A percentile compares a stretch with the other conserved stretches of the same genome.
These are phyloP conservation scores for Ascochyta lentis DNA, from an alignment of 2,329 filamentous ascomycete genomes.

Conservation along the genomic window DNA sequence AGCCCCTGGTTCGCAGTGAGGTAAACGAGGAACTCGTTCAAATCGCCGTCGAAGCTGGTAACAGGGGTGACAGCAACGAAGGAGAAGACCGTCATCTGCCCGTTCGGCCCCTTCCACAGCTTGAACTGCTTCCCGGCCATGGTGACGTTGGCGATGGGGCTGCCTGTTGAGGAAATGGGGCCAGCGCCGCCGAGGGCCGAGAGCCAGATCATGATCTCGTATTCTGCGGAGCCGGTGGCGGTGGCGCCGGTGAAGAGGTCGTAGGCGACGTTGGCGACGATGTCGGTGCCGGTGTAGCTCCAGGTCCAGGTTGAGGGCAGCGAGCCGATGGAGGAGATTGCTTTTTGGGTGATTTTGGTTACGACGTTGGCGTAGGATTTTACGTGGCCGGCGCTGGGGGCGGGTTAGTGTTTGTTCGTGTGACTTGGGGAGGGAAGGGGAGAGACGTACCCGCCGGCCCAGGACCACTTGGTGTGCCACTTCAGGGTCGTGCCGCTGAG, in stretches of 20 bases:
- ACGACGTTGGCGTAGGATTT: slow-evolving; percentile 56
- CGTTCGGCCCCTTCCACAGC: slow-evolving; percentile 67
- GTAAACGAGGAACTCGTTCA: slow-evolving; percentile 65
- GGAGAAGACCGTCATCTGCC: slow-evolving; percentile 65
- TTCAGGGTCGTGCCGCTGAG: slow-evolving; percentile 47
- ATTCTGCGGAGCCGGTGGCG: slow-evolving; percentile 56
- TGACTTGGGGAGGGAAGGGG: too few species aligned
- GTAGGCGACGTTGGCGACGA: slow-evolving; percentile 67
- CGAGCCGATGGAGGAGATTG: slow-evolving; percentile 48
- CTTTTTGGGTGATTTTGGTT: slow-evolving; percentile 41
- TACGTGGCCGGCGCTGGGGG: slow-evolving; percentile 39
- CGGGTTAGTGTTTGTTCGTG: background rate
- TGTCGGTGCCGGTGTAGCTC: slow-evolving; percentile 56
- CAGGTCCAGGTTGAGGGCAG: slow-evolving; percentile 57
- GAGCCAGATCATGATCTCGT: slow-evolving; percentile 73
- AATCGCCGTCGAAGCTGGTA: slow-evolving; percentile 63
- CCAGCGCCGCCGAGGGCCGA: slow-evolving; percentile 64
- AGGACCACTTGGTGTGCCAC: slow-evolving; percentile 56
- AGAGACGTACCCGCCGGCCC: slow-evolving; percentile 48
- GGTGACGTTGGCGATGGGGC: slow-evolving; percentile 60
- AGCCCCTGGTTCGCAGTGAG: slow-evolving; percentile 58
- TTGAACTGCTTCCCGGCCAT: slow-evolving; percentile 64
- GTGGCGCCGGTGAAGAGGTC: slow-evolving; percentile 65
- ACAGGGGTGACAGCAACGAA: slow-evolving; percentile 60
- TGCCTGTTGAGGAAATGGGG: slow-evolving; percentile 64